A percentile compares a stretch with the other conserved stretches of the same genome.
Evolutionary conservation across 208 protist species (phyloP).

Genomic region (Borovskyia barvae): DNA sequence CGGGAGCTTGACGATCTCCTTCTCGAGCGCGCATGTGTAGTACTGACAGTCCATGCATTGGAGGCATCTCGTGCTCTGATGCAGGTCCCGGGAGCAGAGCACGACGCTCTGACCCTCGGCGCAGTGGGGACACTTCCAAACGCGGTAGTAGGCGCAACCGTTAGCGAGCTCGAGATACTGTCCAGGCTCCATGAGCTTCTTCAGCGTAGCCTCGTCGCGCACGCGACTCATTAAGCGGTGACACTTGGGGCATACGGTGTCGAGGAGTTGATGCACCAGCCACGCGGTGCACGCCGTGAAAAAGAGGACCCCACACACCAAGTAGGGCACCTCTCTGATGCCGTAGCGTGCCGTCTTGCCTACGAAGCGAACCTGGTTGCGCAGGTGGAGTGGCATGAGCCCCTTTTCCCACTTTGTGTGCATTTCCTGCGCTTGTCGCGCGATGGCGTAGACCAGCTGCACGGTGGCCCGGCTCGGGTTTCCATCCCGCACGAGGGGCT

Average conservation of each 20-base stretch:
- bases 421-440: slow-evolving; percentile 83
- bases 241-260: slow-evolving; percentile 79
- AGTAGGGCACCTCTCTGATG: slow-evolving; percentile 51
- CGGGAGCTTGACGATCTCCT: slow-evolving; percentile 77
- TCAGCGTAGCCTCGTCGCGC: slow-evolving; percentile 60
- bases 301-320: slow-evolving; percentile 53
- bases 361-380: slow-evolving; percentile 71
- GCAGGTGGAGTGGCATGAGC: slow-evolving; percentile 50
- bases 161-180: slow-evolving; percentile 80
- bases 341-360: slow-evolving; percentile 66
- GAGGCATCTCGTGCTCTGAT: slow-evolving; percentile 78
- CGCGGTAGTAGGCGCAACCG: slow-evolving; percentile 77
- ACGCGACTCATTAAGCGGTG: slow-evolving; percentile 70
- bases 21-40: slow-evolving; percentile 76
- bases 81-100: slow-evolving; percentile 74
- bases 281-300: slow-evolving; percentile 60
- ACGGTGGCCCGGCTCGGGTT: slow-evolving; percentile 76
- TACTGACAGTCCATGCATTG: slow-evolving; percentile 87
- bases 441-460: slow-evolving; percentile 87
- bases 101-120: slow-evolving; percentile 47
- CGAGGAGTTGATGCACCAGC: slow-evolving; percentile 65
- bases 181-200: slow-evolving; percentile 58
- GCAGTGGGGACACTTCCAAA: slow-evolving; percentile 81
- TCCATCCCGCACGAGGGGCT: slow-evolving; percentile 77
- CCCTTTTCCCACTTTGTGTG: slow-evolving; percentile 55